A percentile compares a stretch with the other conserved stretches of the same genome.
Evolutionary conservation across 176 grass and related monocot species (phyloP).

Genomic region (Raddia distichophylla): DNA sequence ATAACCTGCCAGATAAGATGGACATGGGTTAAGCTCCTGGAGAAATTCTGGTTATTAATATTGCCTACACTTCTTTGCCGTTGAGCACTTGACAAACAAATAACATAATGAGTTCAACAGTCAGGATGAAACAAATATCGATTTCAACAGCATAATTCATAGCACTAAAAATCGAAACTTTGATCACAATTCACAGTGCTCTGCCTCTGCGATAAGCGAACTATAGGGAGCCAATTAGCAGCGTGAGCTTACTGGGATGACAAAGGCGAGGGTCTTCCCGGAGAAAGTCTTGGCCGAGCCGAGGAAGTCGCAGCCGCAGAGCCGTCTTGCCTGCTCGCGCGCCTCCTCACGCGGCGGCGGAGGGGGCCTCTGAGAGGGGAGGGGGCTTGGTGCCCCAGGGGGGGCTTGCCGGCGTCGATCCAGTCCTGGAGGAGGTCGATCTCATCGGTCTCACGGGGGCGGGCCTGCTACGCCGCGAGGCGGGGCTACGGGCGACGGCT

Average conservation of each 20-base stretch:
- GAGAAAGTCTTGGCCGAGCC: constrained; percentile 88
- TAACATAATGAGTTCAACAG: constrained; percentile 14
- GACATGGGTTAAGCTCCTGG: not conserved
- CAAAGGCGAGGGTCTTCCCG: constrained; percentile 91
- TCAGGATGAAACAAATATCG: not conserved
- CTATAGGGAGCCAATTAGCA: constrained; percentile 26
- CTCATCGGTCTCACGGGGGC: constrained; percentile 58
- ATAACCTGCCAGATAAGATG: constrained; percentile 51
- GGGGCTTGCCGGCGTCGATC: constrained; percentile 82
- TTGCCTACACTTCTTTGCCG: not conserved
- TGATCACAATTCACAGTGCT: constrained; percentile 10
- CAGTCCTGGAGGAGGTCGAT: constrained; percentile 69
- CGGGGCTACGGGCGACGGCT: constrained; percentile 47
- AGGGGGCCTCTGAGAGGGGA: constrained; percentile 45
- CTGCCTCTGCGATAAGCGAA: not conserved
- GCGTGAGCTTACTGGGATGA: constrained; percentile 61
- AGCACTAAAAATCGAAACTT: not conserved
- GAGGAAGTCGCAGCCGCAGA: constrained; percentile 85
- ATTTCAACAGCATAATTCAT: not conserved
- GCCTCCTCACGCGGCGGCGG: constrained; percentile 24
- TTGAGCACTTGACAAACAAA: not conserved
- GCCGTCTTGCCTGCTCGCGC: not conserved
- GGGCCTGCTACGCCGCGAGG: constrained; percentile 49
- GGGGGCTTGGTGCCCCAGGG: constrained; percentile 59
- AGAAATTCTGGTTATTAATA: not conserved